Evolutionary conservation across 805 yeast genomes (phyloP).

Genomic region (Hanseniaspora lindneri): DNA sequence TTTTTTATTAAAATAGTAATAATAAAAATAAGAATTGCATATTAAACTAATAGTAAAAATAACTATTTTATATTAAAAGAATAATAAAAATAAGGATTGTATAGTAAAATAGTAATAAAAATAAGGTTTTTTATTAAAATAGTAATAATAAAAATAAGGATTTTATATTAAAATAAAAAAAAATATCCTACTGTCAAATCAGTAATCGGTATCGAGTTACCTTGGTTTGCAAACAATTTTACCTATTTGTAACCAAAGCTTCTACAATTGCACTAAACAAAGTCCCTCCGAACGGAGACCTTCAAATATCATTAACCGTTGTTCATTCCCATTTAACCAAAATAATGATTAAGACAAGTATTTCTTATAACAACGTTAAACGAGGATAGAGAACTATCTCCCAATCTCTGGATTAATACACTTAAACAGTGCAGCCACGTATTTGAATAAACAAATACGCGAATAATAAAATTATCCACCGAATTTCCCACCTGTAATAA

Average conservation of each 20-base stretch:
- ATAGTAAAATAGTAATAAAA: too few species aligned
- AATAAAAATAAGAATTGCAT: too few species aligned
- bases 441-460: not conserved
- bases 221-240: not conserved
- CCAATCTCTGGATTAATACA: slow-evolving; percentile 13
- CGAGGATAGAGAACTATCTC: slow-evolving; percentile 14
- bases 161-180: too few species aligned
- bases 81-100: too few species aligned
- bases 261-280: slow-evolving; percentile 18
- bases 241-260: slow-evolving; percentile 1
- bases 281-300: not conserved
- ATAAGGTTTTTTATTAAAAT: too few species aligned
- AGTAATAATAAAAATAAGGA: too few species aligned
- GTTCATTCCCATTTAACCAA: slow-evolving; percentile 16
- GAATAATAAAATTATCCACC: slow-evolving; percentile 15
- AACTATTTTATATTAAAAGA: too few species aligned
- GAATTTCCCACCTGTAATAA: slow-evolving; percentile 18
- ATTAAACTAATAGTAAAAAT: too few species aligned
- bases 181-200: slow-evolving; percentile 10
- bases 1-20: too few species aligned
- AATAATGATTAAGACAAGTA: not conserved
- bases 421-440: not conserved
- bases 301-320: slow-evolving; percentile 17
- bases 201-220: slow-evolving; percentile 17
- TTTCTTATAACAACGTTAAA: slow-evolving; percentile 17